Evolutionary conservation across 164 flowering plant genomes (phyloP).

Genomic region (Kalanchoe fedtschenkoi): DNA sequence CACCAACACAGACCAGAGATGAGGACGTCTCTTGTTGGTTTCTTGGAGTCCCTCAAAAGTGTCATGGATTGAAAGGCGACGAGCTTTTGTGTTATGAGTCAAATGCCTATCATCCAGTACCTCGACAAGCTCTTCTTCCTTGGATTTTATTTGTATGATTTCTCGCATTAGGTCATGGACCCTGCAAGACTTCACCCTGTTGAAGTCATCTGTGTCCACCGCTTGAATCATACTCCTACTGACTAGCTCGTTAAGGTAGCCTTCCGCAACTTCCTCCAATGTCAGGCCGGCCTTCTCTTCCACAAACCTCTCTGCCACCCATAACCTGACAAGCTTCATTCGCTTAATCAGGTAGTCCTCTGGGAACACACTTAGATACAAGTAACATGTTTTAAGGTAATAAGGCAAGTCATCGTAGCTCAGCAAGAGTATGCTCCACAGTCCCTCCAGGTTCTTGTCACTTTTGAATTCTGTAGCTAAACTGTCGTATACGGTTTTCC

Average conservation of each 20-base stretch:
- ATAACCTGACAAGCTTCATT: conserved; percentile 30
- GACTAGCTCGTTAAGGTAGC: conserved; percentile 33
- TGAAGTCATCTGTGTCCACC: conserved; percentile 13
- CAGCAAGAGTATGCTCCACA: conserved; percentile 22
- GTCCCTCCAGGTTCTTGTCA: conserved; percentile 18
- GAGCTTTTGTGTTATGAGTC: no score
- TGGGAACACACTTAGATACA: conserved; percentile 31
- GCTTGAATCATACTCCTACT: conserved; percentile 31
- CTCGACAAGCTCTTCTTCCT: no score
- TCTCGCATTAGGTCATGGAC: conserved; percentile 37
- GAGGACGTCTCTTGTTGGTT: no score
- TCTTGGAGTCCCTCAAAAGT: no score
- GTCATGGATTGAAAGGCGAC: no score
- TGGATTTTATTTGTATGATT: no score
- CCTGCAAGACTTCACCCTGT: conserved; percentile 22
- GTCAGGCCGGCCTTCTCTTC: conserved; percentile 16
- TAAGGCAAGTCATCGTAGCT: conserved; percentile 33
- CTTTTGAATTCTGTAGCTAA: conserved; percentile 22
- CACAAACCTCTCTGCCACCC: conserved; percentile 50
- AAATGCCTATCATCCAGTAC: no score
- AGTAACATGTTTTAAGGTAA: conserved; percentile 33
- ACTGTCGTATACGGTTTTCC: conserved; percentile 24
- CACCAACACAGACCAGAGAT: no score
- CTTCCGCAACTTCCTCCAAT: conserved; percentile 38
- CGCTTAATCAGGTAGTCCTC: conserved; percentile 24